Base-by-base conservation (phyloP, 805 yeast species). In the Lachancea sp. region DNA sequence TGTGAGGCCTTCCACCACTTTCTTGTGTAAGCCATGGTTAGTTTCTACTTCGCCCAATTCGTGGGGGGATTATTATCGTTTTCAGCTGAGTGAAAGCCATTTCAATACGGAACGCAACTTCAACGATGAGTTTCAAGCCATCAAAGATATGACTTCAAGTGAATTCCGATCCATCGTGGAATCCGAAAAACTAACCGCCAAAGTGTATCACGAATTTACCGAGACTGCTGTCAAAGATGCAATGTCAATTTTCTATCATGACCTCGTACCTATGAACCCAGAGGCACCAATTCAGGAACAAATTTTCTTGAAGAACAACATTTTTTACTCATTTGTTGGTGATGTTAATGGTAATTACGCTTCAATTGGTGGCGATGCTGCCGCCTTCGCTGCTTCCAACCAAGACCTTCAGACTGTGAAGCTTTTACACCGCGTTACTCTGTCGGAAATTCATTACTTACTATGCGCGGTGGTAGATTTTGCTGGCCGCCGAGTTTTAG, bases 391-490 rank as follows among this genome's bases (percentile, higher is more conserved):
- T 43, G 77, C 92, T 19, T 75, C 80, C 8, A 72, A 75, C 38
- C 89, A 84, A 65, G 98, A 92, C 63, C 66, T 90, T 40, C 73
- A 73, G 25, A 81, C 89, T 19, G 74, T 87, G 34, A 78, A 74
- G 53, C 71, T 74, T 45, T 67, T 90, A 58, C 83, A 83, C 66
- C 69, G 77, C 50, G 63, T 82, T 32, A 86, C 83, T 52, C 56
- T 77, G 24, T 65, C 65, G 8, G 85, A 80, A 33, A 69, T 88
- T 29, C 75, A 78, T 54, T 80, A 82, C 38, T 69, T 90, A 45
- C 75, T 85, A 52, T 84, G 97, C 3, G 73, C 89, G n/a, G 72
- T 88, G 43, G 85, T 90, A 41, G 97, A 90, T 62, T 90, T 77
- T 65, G 78, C 84, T 56, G 98, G 97, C 46, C 81, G 78, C 54